phyloP scores from a whole-genome alignment of 192 early-diverging fungal genomes.

The Coemansia sp. region DNA sequence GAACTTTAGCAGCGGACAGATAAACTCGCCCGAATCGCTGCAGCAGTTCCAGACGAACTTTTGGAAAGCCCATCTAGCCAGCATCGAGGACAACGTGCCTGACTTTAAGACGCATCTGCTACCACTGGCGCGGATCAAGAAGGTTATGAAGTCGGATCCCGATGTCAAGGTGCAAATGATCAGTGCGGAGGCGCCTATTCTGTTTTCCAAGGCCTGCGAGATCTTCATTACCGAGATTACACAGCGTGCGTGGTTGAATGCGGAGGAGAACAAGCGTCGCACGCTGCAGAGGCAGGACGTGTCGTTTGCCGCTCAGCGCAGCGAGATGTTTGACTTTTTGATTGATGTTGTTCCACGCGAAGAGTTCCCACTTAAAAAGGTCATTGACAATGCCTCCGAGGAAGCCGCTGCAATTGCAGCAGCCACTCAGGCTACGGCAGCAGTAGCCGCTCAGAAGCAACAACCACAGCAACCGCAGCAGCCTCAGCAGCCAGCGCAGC shows the following conservation, averaged over 20 bases:
- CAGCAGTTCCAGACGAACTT: slow-evolving; percentile 56
- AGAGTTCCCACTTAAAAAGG: slow-evolving; percentile 59
- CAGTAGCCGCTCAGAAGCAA: slow-evolving; percentile 1
- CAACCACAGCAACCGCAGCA: slow-evolving; percentile 13
- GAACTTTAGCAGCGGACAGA: slow-evolving; percentile 54
- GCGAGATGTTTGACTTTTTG: slow-evolving; percentile 96
- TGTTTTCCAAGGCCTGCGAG: slow-evolving; percentile 96
- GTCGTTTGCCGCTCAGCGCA: slow-evolving; percentile 80
- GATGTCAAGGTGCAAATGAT: slow-evolving; percentile 89
- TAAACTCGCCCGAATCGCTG: slow-evolving; percentile 50
- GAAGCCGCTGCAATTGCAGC: neutral
- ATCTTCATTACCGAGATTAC: slow-evolving; percentile 95
- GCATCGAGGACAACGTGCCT: slow-evolving; percentile 64
- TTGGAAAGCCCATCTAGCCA: slow-evolving; percentile 69
- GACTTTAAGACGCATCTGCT: slow-evolving; percentile 91
- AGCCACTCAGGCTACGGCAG: neutral
- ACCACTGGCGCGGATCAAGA: slow-evolving; percentile 94
- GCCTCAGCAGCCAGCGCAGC: slow-evolving; percentile 11
- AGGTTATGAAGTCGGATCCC: slow-evolving; percentile 97
- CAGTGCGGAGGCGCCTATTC: slow-evolving; percentile 79
- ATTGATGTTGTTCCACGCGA: slow-evolving; percentile 97
- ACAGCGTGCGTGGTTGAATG: slow-evolving; percentile 79
- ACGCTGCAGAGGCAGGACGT: slow-evolving; percentile 93
- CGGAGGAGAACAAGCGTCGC: slow-evolving; percentile 95
- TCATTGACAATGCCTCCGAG: neutral